Base-by-base conservation (phyloP, 768 basidiomycete genomes). In the Leccinum sublutescens region DNA sequence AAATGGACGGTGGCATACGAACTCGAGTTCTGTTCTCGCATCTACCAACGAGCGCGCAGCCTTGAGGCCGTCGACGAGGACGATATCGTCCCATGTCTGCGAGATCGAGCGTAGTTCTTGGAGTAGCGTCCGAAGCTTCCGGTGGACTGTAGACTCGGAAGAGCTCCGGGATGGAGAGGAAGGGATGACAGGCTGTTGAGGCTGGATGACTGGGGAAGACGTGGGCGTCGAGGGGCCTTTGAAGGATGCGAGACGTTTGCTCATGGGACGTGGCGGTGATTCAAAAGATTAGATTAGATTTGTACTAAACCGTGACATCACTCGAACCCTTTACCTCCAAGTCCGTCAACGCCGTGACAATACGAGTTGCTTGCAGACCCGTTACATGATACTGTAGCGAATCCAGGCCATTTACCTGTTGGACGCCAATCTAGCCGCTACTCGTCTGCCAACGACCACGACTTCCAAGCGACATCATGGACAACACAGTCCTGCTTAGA, bases 21-120 rank as follows among this genome's bases (percentile, higher is more conserved):
- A 95, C 93, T 93, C 88, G 61, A 96, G 80, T 67, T 93, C 90
- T 15, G 93, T 96, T 19, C 90, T 80, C 17, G 88, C 75, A 66
- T 95, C 91, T 2, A 92, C 81, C 34, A 93, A 77, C 55, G 78
- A 83, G 60, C 81, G 85, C 8, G 82, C 84, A n/a, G 88, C 83
- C 64, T 86, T 91, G 40, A 93, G 74, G 8, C 93, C 93, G 67
- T 95, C 92, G 14, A 87, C 67, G 10, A 89, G 78, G 1, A 94
- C 85, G 48, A 95, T 77, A 64, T 93, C 88, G 63, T 94, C 89
- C 93, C 93, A 96, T 54, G 85, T 89, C 58, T 83, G 78, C 9
- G 87, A 74, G 17, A 83, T 78, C 12, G 77, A 74, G 2, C 82
- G 82, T 15, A 95, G 68, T 64, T 95, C 92, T 33, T 84, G 85